Evolutionary conservation across 495 filamentous ascomycete genomes (phyloP), one percentile per base, ranked within the genome.

Genomic region (Podospora appendiculata): DNA sequence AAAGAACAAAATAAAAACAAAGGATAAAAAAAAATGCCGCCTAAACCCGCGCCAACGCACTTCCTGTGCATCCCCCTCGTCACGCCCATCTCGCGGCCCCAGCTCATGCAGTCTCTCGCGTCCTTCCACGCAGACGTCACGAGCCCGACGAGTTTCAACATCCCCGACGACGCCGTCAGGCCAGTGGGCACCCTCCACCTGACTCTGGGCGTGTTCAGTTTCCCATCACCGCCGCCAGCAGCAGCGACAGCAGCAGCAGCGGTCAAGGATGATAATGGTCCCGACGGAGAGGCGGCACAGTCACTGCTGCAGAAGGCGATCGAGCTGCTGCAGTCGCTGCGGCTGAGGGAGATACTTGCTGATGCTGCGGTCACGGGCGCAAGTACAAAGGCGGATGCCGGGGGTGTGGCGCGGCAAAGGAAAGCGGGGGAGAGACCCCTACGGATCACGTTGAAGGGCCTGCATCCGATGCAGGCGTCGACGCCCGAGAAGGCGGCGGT

Each of bases 31-130:
- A 51, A 44, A 18, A 54, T 47, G 49, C 48, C 48, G 33, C 48
- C 57, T 3, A 53, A 53, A 43, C 53, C 51, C 18, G 43, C 55
- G 14, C 76, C 87, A n/a, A 96, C 91, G 0, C 91, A 96, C 66
- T 95, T 95, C 64, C 80, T 96, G 38, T 92, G 87, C 67, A 67
- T 96, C 47, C 89, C 91, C 9, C 82, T 95, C 54, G 74, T 86
- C 52, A 89, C 80, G 32, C 25, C 69, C 0, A 35, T 62, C 13
- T 89, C 87, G 1, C 72, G 82, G 12, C 75, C 77, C 0, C 82
- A 89, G 55, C 76, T 95, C 4, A 70, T 83, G 33, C 56, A 61
- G 12, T 80, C 80, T 2, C 66, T 95, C 14, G 66, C 71, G 4
- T 49, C 67, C 16, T 93, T 96, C 63, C 76, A 72, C 46, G 60